A percentile compares a stretch with the other conserved stretches of the same genome.
These are phyloP conservation scores for Geranomyces michiganensis DNA, from an alignment of 192 early-diverging fungal genomes.

Conservation along the genomic window DNA sequence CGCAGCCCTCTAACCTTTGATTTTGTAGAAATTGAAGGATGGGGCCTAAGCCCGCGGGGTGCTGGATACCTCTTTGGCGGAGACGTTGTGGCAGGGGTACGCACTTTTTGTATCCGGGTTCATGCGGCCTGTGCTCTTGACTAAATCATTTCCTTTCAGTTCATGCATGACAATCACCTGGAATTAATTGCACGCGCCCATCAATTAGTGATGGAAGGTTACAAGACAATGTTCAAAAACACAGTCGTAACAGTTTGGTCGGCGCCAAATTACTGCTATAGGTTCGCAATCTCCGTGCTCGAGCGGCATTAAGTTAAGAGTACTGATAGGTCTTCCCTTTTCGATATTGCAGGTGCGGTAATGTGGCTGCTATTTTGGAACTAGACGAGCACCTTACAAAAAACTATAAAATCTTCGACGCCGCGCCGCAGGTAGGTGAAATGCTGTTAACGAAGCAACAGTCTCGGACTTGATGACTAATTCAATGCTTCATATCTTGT, in stretches of 20 bases:
- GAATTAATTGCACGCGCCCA: conserved; percentile 75
- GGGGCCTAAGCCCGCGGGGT: conserved; percentile 95
- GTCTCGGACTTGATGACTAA: no score
- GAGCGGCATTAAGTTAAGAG: no score
- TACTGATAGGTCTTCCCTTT: no score
- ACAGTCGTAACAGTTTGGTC: conserved; percentile 98
- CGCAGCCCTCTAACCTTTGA: not conserved
- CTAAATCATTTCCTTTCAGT: conserved; percentile 33
- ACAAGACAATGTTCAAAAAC: conserved; percentile 95
- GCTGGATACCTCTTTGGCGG: conserved; percentile 98
- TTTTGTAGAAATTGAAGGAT: conserved; percentile 66
- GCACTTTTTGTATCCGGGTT: not conserved
- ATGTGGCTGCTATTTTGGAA: conserved; percentile 96
- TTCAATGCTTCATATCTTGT: conserved; percentile 6
- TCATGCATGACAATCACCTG: conserved; percentile 62
- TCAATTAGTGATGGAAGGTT: conserved; percentile 97
- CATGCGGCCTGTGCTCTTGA: not conserved
- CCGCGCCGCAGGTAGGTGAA: conserved; percentile 75
- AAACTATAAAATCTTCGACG: conserved; percentile 92
- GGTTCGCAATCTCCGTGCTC: conserved; percentile 40
- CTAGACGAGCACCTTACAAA: conserved; percentile 86
- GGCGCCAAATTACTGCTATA: conserved; percentile 99
- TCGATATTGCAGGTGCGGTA: conserved; percentile 72
- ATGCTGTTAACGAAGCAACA: not conserved
- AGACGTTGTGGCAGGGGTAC: conserved; percentile 70